A percentile compares a stretch with the other conserved stretches of the same genome.
phyloP scores from a whole-genome alignment of 768 basidiomycete species.

The Omphalotus guepiniiformis region DNA sequence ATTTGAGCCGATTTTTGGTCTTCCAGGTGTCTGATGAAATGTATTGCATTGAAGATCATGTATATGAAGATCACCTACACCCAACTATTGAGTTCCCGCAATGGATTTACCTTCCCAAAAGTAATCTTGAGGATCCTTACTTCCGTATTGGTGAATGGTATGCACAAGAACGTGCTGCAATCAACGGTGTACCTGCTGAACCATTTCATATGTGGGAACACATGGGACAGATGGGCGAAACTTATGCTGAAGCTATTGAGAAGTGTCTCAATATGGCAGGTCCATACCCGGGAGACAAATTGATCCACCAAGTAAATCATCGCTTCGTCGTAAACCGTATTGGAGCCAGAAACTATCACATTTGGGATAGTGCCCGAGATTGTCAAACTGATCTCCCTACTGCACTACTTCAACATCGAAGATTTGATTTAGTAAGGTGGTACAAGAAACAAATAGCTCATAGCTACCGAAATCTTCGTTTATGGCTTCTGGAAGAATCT shows the following conservation, averaged over 20 bases:
- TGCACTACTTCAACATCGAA: neutral
- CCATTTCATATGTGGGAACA: neutral
- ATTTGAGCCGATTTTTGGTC: neutral
- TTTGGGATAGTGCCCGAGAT: neutral
- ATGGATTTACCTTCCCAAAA: neutral
- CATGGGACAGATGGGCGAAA: conserved; percentile 1
- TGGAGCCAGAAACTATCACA: neutral
- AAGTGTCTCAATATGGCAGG: neutral
- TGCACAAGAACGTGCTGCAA: conserved; percentile 4
- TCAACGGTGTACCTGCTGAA: neutral
- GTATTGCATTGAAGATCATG: conserved; percentile 1
- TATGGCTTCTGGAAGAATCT: neutral
- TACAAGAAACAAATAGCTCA: neutral
- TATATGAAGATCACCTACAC: neutral
- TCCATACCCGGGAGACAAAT: neutral
- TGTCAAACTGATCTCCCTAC: neutral
- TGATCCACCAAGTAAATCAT: too few species aligned
- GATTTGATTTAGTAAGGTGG: conserved; percentile 7
- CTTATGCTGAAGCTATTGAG: neutral
- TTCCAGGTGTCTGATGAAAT: neutral
- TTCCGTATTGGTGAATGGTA: conserved; percentile 7
- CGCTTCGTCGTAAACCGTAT: neutral
- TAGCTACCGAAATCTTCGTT: neutral
- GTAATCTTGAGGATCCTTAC: conserved; percentile 2
- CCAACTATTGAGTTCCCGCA: neutral